Percentiles rank a stretch among this genome's conserved stretches.
These are phyloP conservation scores for Penicillium sp. DNA, from an alignment of 2,329 filamentous ascomycete genomes.

Conservation along the genomic window DNA sequence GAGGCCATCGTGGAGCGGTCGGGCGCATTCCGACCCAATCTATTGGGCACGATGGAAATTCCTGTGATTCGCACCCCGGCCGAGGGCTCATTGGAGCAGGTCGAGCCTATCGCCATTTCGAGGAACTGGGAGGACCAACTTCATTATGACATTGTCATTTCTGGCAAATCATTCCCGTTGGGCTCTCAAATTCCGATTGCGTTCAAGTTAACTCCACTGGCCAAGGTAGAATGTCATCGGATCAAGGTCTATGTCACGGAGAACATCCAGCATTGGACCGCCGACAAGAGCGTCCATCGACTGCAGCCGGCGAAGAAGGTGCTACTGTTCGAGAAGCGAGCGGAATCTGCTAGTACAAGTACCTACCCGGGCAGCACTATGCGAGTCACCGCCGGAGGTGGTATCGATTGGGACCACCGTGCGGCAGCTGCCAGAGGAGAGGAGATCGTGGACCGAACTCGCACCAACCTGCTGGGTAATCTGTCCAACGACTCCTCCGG, in stretches of 20 bases:
- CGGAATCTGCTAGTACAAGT: slow-evolving; percentile 68
- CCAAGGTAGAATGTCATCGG: slow-evolving; percentile 88
- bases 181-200: slow-evolving; percentile 85
- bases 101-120: slow-evolving; percentile 89
- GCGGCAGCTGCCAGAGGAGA: slow-evolving; percentile 54
- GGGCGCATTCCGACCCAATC: slow-evolving; percentile 82
- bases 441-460: slow-evolving; percentile 49
- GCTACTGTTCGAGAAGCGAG: slow-evolving; percentile 78
- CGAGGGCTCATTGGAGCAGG: slow-evolving; percentile 81
- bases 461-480: slow-evolving; percentile 72
- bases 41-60: slow-evolving; percentile 76
- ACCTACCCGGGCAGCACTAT: slow-evolving; percentile 71
- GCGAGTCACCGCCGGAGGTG: slow-evolving; percentile 72
- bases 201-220: slow-evolving; percentile 86
- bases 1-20: slow-evolving; percentile 80
- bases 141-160: slow-evolving; percentile 94
- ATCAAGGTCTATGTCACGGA: slow-evolving; percentile 90
- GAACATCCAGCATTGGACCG: slow-evolving; percentile 85
- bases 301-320: slow-evolving; percentile 81
- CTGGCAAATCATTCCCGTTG: slow-evolving; percentile 88
- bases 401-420: slow-evolving; percentile 61
- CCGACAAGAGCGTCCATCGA: slow-evolving; percentile 75
- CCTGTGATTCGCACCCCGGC: slow-evolving; percentile 78
- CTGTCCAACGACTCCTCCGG: slow-evolving; percentile 67
- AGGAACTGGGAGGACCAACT: slow-evolving; percentile 92